Percentiles rank a stretch among this genome's conserved stretches.
phyloP scores from a whole-genome alignment of 2,329 filamentous ascomycete species.

The Botryosphaeria dothidea region DNA sequence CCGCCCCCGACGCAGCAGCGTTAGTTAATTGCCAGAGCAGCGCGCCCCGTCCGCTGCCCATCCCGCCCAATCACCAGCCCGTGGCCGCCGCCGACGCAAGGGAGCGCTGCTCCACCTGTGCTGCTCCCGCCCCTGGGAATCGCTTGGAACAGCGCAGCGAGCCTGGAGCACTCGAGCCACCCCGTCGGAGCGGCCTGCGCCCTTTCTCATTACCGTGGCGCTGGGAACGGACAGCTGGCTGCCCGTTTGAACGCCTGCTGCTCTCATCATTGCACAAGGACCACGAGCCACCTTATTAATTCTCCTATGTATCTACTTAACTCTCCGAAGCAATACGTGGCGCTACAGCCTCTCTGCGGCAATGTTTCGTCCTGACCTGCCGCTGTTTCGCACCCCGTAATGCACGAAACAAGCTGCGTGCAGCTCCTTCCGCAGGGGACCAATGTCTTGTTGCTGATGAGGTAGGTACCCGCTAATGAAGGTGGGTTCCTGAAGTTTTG shows the following conservation, averaged over 20 bases:
- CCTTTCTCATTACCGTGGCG: slow-evolving; percentile 18
- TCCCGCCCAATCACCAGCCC: background rate
- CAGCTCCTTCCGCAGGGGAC: background rate
- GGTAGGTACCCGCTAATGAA: background rate
- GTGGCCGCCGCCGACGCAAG: background rate
- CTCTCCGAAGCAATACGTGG: slow-evolving; percentile 8
- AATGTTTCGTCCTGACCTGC: background rate
- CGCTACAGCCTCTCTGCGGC: background rate
- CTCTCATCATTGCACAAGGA: slow-evolving; percentile 1
- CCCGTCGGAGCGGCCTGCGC: slow-evolving; percentile 9
- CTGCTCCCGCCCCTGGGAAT: slow-evolving; percentile 7
- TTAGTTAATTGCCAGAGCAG: background rate
- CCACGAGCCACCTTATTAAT: slow-evolving; percentile 10
- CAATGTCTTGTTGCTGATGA: background rate
- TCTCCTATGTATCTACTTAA: slow-evolving; percentile 8
- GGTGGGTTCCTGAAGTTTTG: background rate
- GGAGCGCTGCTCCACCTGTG: background rate
- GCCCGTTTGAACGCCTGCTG: slow-evolving; percentile 9
- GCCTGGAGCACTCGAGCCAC: slow-evolving; percentile 11
- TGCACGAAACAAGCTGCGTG: background rate
- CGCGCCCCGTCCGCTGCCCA: background rate
- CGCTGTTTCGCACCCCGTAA: background rate
- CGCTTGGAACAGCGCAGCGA: slow-evolving; percentile 15
- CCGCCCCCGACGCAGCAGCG: background rate
- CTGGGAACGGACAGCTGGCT: slow-evolving; percentile 16